Conservation (phyloP, 1,284 basidiomycete genomes). For the Volvariella volvacea region DNA sequence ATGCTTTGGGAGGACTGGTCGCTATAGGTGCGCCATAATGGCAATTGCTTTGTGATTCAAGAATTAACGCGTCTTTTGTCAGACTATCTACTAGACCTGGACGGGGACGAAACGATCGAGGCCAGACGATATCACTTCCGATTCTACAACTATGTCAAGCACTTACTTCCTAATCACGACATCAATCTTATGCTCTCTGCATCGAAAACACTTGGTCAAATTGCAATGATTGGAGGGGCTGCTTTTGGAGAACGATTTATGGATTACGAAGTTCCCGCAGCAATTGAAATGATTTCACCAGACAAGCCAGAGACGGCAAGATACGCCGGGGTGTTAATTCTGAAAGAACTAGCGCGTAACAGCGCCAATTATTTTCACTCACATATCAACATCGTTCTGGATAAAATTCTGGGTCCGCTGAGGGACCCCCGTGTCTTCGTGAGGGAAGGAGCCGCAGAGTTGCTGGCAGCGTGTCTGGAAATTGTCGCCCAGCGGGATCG, state of each 20-base stretch:
- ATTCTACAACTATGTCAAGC: conserved; percentile 89
- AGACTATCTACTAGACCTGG: conserved; percentile 69
- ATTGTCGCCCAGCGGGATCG: conserved; percentile 74
- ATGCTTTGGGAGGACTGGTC: conserved; percentile 76
- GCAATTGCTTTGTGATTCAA: conserved; percentile 8
- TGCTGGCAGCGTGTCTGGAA: conserved; percentile 84
- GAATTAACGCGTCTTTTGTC: conserved; percentile 13
- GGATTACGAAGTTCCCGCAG: conserved; percentile 78
- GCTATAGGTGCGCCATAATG: conserved; percentile 61
- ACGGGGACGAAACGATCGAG: conserved; percentile 71
- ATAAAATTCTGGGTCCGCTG: conserved; percentile 86
- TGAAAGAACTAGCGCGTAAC: conserved; percentile 87
- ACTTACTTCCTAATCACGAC: conserved; percentile 77
- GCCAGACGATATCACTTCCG: conserved; percentile 74
- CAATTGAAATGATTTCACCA: conserved; percentile 73
- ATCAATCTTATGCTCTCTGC: conserved; percentile 86
- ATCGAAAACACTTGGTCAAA: conserved; percentile 78
- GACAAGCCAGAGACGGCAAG: conserved; percentile 71
- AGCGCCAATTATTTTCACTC: conserved; percentile 83
- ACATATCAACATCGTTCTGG: conserved; percentile 81
- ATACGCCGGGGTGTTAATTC: conserved; percentile 81
- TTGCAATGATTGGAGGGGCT: conserved; percentile 75
- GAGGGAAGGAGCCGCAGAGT: conserved; percentile 85
- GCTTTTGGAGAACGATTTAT: conserved; percentile 84
- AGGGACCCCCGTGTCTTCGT: conserved; percentile 82